Evolutionary conservation across 1,139 yeast genomes (phyloP).

Genomic region (Nadsonia starkeyi-henricii): DNA sequence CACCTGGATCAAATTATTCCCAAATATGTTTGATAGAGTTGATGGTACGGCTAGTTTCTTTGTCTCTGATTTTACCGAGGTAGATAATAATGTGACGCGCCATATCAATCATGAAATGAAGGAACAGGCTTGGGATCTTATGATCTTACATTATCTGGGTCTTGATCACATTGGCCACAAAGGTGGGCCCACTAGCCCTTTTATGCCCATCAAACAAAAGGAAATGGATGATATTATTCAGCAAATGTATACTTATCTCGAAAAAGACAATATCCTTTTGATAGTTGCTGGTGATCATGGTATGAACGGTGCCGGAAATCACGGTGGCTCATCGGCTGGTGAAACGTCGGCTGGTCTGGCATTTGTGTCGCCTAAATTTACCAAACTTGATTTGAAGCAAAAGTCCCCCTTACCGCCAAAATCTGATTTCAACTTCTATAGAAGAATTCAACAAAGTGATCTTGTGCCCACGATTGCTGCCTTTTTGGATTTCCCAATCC

Average conservation of each 20-base stretch:
- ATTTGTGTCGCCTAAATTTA: conserved; percentile 50
- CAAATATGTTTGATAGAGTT: conserved; percentile 41
- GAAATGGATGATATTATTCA: conserved; percentile 71
- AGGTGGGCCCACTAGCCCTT: conserved; percentile 73
- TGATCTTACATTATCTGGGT: conserved; percentile 83
- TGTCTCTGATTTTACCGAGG: conserved; percentile 89
- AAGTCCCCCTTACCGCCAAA: conserved; percentile 30
- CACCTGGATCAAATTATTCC: conserved; percentile 88
- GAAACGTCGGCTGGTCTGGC: conserved; percentile 81
- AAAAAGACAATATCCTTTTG: conserved; percentile 37
- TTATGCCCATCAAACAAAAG: conserved; percentile 65
- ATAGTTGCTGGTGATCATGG: conserved; percentile 91
- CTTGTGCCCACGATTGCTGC: conserved; percentile 73
- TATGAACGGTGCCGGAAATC: conserved; percentile 80
- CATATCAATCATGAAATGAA: conserved; percentile 50
- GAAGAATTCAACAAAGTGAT: conserved; percentile 62
- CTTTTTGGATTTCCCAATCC: conserved; percentile 67
- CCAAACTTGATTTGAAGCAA: conserved; percentile 12
- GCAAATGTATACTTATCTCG: conserved; percentile 35
- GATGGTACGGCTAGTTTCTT: conserved; percentile 93
- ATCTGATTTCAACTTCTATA: conserved; percentile 38
- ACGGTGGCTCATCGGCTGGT: conserved; percentile 87
- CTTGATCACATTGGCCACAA: conserved; percentile 96
- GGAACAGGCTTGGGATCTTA: conserved; percentile 55
- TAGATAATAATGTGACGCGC: conserved; percentile 83